Evolutionary conservation across 2,329 filamentous ascomycete species (phyloP).

Genomic region (Blastomyces parvus): DNA sequence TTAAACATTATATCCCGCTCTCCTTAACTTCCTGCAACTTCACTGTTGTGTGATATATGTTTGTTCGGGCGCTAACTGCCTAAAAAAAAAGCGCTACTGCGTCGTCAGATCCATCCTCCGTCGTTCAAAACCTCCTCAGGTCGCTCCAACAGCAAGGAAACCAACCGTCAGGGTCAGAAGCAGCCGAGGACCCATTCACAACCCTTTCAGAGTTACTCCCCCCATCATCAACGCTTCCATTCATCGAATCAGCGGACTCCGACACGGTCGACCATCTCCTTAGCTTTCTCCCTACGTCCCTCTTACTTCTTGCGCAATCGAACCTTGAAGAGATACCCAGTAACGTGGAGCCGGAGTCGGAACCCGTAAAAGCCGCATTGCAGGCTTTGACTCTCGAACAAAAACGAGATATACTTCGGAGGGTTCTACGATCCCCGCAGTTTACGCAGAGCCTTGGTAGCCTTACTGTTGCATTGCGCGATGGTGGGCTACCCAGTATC

Average conservation of each 20-base stretch:
- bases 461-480: conserved; percentile 76
- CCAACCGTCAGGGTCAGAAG: conserved; percentile 37
- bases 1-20: conserved; percentile 1
- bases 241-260: conserved; percentile 57
- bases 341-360: conserved; percentile 57
- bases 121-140: conserved; percentile 80
- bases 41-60: neutral
- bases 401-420: conserved; percentile 71
- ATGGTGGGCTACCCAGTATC: conserved; percentile 83
- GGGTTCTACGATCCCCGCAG: conserved; percentile 80
- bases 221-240: conserved; percentile 65
- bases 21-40: neutral
- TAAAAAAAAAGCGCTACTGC: conserved; percentile 49
- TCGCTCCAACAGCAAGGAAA: conserved; percentile 59
- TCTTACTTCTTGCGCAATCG: conserved; percentile 65
- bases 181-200: conserved; percentile 60
- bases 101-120: conserved; percentile 59
- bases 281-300: conserved; percentile 64
- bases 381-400: conserved; percentile 62
- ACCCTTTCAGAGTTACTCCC: conserved; percentile 78
- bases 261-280: conserved; percentile 65
- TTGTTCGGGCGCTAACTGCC: conserved; percentile 34
- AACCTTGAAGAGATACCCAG: conserved; percentile 45
- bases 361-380: conserved; percentile 61
- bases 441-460: conserved; percentile 78